A percentile compares a stretch with the other conserved stretches of the same genome.
These are phyloP conservation scores for Chrysosporium queenslandicum DNA, from an alignment of 2,329 filamentous ascomycete genomes.

Conservation along the genomic window DNA sequence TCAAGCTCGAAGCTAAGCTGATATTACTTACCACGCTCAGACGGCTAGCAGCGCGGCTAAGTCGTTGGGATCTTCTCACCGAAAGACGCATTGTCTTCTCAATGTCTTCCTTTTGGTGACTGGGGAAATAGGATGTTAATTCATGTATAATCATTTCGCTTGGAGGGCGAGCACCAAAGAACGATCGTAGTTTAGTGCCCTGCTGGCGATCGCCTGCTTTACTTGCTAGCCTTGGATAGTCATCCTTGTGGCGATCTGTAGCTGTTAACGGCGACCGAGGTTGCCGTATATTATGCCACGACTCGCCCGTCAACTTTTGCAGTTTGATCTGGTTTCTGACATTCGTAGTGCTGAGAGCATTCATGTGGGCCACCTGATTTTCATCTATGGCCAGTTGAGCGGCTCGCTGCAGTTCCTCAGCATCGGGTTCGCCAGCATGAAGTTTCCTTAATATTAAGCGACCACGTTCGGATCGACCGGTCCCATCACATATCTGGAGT, in stretches of 20 bases:
- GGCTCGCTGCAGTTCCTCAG: conserved; percentile 74
- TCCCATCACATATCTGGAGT: conserved; percentile 81
- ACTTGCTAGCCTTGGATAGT: conserved; percentile 33
- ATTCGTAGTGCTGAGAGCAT: conserved; percentile 52
- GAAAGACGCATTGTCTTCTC: conserved; percentile 91
- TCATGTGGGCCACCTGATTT: conserved; percentile 60
- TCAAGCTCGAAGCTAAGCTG: conserved; percentile 83
- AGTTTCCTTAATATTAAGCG: conserved; percentile 85
- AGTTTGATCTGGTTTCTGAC: conserved; percentile 77
- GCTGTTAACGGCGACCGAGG: conserved; percentile 64
- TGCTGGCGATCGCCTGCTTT: conserved; percentile 27
- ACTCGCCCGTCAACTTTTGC: conserved; percentile 79
- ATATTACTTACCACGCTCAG: conserved; percentile 88
- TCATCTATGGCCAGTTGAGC: conserved; percentile 86
- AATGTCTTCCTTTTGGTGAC: conserved; percentile 87
- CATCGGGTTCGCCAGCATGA: conserved; percentile 80
- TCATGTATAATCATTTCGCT: conserved; percentile 97
- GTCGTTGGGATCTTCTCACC: conserved; percentile 74
- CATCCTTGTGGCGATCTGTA: conserved; percentile 34
- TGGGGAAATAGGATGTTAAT: conserved; percentile 91
- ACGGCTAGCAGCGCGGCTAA: conserved; percentile 86
- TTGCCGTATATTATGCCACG: conserved; percentile 73
- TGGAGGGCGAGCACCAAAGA: conserved; percentile 84
- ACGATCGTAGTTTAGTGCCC: conserved; percentile 43
- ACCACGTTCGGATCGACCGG: conserved; percentile 74